Evolutionary conservation across 75 land plant species (phyloP).

Genomic region (Larix kaempferi): DNA sequence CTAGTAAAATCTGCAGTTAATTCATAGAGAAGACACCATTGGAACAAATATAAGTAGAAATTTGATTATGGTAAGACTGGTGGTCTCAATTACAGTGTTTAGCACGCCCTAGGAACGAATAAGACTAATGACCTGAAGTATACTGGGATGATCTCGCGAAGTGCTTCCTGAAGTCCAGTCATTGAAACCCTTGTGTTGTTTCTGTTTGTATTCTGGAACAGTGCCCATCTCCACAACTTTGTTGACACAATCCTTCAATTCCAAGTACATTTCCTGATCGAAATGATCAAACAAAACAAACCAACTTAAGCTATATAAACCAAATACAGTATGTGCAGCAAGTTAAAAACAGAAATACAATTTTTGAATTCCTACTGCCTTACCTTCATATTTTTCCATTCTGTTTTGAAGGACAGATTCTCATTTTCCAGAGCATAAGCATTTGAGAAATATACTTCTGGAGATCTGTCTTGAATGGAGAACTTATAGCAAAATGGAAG

Average conservation of each 20-base stretch:
- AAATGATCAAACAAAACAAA: background rate
- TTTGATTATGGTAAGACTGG: background rate
- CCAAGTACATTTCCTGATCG: slow-evolving; percentile 17
- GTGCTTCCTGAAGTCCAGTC: slow-evolving; percentile 9
- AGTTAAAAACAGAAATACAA: background rate
- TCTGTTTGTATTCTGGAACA: slow-evolving; percentile 8
- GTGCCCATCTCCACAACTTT: background rate
- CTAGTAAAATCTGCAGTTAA: slow-evolving; percentile 33
- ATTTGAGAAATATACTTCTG: slow-evolving; percentile 34
- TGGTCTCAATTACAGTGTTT: background rate
- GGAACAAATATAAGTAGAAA: background rate
- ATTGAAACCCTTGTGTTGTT: slow-evolving; percentile 14
- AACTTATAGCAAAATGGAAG: slow-evolving; percentile 51
- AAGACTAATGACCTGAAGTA: slow-evolving; percentile 5
- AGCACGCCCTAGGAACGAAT: background rate
- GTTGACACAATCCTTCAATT: slow-evolving; percentile 11
- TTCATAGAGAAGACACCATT: too few relatives aligned
- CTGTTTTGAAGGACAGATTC: background rate
- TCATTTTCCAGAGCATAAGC: background rate
- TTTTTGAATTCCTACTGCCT: background rate
- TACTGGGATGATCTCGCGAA: slow-evolving; percentile 15
- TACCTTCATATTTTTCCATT: slow-evolving; percentile 26
- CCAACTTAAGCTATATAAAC: background rate
- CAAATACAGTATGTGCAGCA: background rate
- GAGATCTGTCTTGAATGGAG: slow-evolving; percentile 39